Base-by-base conservation (phyloP, 2,329 filamentous ascomycete genomes). In the Pestalotiopsis sp. region DNA sequence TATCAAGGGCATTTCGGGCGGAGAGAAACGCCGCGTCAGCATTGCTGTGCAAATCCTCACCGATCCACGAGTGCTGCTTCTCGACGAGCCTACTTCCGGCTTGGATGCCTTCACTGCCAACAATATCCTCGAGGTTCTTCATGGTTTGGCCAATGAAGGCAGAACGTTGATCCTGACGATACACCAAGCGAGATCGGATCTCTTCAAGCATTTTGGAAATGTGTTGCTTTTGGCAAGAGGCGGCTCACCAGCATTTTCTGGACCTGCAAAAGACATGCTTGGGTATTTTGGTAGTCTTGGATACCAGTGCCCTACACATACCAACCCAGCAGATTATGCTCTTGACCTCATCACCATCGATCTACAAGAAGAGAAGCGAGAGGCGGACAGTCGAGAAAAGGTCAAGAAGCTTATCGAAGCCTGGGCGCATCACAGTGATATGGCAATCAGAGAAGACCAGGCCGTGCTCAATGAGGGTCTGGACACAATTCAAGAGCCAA, bases 11-110 rank as follows among this genome's bases (percentile, higher is more conserved):
- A 94, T 95, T 38, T 93, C 91, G 9, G 92, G 92, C 2, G 93
- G 93, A 20, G 92, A 95, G 78, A 94, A 94, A 79, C 86, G 92
- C 2, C 87, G 93, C 67, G 91, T 94, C 5, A 92, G 91, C 2
- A 94, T 95, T 70, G 92, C 92, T 0, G 89, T 94, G 0, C 92
- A 95, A 73, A 90, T 94, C 6, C 83, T 95, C 12, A 94, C 91
- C 0, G 91, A 94, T 69, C 92, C 92, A 1, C 88, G 89, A 1
- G 86, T 95, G 2, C 80, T 95, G 1, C 82, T 95, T 0, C 85
- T 95, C 0, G 92, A 95, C 70, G 92, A 95, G 72, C 92, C 93
- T 0, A 92, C 92, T 0, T 93, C 90, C 3, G 92, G 93, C 0
- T 80, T 94, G 0, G 93, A 95, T 75, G 91, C 92, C 0, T 94